These are phyloP conservation scores for Aspergillus sp. DNA, from an alignment of 2,329 filamentous ascomycete genomes.

Conservation along the genomic window DNA sequence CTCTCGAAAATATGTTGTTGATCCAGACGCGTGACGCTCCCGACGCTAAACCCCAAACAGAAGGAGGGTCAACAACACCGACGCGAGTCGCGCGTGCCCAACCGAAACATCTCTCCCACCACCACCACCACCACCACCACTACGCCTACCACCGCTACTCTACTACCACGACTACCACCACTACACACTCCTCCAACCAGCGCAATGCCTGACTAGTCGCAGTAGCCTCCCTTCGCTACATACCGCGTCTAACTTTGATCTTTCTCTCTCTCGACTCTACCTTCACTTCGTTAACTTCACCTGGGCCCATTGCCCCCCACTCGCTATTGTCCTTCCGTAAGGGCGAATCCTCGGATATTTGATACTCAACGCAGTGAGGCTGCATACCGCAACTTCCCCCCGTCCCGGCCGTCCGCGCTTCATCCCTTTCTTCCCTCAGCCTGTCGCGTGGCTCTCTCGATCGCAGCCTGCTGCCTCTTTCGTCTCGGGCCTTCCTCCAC, in stretches of 20 bases:
- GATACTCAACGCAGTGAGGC: conserved; percentile 12
- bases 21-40: conserved; percentile 24
- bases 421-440: conserved; percentile 19
- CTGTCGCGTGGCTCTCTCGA: conserved; percentile 22
- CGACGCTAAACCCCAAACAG: conserved; percentile 24
- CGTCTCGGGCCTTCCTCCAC: conserved; percentile 10
- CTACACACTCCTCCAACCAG: not conserved
- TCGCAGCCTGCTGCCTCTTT: not conserved
- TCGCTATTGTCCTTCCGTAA: conserved; percentile 13
- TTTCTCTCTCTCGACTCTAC: not conserved
- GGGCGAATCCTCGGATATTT: conserved; percentile 21
- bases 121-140: not conserved
- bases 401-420: conserved; percentile 5
- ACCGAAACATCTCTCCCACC: conserved; percentile 17
- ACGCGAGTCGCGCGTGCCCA: conserved; percentile 26
- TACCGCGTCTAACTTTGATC: conserved; percentile 3
- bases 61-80: conserved; percentile 26
- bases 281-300: not conserved
- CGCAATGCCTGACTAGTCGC: not conserved
- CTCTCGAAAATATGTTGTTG: not conserved
- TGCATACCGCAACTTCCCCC: conserved; percentile 27
- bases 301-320: not conserved
- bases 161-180: conserved; percentile 5
- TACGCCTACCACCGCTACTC: not conserved
- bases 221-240: not conserved